These are phyloP conservation scores for Ophiostoma australiae DNA, from an alignment of 2,329 filamentous ascomycete species.

Conservation along the genomic window DNA sequence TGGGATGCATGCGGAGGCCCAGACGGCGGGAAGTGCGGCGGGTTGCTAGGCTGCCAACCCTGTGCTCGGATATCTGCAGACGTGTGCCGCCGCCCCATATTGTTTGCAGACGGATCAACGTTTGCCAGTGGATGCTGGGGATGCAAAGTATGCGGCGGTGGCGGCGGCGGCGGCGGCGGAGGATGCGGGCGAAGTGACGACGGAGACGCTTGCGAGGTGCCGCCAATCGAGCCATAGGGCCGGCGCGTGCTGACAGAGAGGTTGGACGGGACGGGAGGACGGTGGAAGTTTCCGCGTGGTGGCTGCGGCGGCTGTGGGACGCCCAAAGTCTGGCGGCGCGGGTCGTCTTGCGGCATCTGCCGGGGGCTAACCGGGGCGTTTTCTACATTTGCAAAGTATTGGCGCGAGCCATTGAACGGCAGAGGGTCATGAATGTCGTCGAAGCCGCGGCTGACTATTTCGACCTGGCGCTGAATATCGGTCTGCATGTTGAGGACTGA, in stretches of 20 bases:
- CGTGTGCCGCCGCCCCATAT: slow-evolving; percentile 78
- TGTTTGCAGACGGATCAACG: slow-evolving; percentile 60
- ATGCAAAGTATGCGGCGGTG: slow-evolving; percentile 28
- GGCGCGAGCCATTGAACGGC: slow-evolving; percentile 58
- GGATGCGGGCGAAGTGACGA: slow-evolving; percentile 65
- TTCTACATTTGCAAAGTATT: slow-evolving; percentile 63
- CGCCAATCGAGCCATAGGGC: slow-evolving; percentile 82
- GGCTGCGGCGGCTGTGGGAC: slow-evolving; percentile 54
- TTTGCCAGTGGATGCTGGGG: slow-evolving; percentile 42
- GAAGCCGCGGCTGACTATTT: slow-evolving; percentile 47
- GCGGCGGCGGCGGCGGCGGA: slow-evolving; percentile 50
- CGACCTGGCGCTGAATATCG: slow-evolving; percentile 58
- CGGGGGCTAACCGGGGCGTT: slow-evolving; percentile 80
- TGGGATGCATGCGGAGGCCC: slow-evolving; percentile 34
- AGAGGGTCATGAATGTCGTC: slow-evolving; percentile 65
- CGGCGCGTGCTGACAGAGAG: slow-evolving; percentile 69
- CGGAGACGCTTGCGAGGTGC: slow-evolving; percentile 64
- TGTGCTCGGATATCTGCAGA: slow-evolving; percentile 91
- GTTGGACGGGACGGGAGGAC: slow-evolving; percentile 75
- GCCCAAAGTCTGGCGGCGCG: slow-evolving; percentile 64
- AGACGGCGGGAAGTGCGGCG: slow-evolving; percentile 35
- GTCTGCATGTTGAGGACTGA: slow-evolving; percentile 54
- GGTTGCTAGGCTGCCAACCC: slow-evolving; percentile 62
- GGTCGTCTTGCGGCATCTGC: slow-evolving; percentile 80
- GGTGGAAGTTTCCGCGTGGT: slow-evolving; percentile 59